phyloP scores from a whole-genome alignment of 2,329 filamentous ascomycete species.

The Thielaviopsis ethacetica region DNA sequence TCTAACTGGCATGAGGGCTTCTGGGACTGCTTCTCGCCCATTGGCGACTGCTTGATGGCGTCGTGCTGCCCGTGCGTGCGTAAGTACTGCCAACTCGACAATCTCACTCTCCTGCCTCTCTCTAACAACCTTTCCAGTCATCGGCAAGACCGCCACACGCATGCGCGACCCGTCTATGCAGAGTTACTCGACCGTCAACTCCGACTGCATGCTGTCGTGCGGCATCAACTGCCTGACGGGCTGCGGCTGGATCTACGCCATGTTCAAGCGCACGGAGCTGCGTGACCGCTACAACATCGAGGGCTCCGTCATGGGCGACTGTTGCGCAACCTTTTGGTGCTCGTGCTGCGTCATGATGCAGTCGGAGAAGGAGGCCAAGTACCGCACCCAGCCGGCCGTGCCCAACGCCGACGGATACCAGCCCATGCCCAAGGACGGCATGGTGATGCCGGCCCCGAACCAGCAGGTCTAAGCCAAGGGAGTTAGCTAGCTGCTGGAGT shows the following conservation, averaged over 20 bases:
- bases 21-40: slow-evolving; percentile 24
- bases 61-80: slow-evolving; percentile 27
- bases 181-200: slow-evolving; percentile 22
- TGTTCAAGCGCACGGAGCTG: slow-evolving; percentile 37
- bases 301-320: slow-evolving; percentile 32
- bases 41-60: slow-evolving; percentile 23
- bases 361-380: slow-evolving; percentile 37
- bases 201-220: slow-evolving; percentile 26
- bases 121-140: slow-evolving; percentile 18
- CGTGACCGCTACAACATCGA: slow-evolving; percentile 36
- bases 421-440: slow-evolving; percentile 20
- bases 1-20: slow-evolving; percentile 22
- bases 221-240: slow-evolving; percentile 24
- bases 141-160: slow-evolving; percentile 28
- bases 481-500: too few species aligned
- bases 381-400: slow-evolving; percentile 15
- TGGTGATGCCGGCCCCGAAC: slow-evolving; percentile 19
- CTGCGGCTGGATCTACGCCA: slow-evolving; percentile 30
- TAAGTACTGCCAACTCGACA: slow-evolving; percentile 21
- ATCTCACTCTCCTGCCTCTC: not conserved
- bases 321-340: slow-evolving; percentile 37
- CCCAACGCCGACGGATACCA: slow-evolving; percentile 22
- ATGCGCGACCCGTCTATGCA: slow-evolving; percentile 27
- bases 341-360: slow-evolving; percentile 40
- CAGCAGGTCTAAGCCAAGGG: too few species aligned